Base-by-base conservation (phyloP, 2,329 filamentous ascomycete species). In the Fusarium multiceps region DNA sequence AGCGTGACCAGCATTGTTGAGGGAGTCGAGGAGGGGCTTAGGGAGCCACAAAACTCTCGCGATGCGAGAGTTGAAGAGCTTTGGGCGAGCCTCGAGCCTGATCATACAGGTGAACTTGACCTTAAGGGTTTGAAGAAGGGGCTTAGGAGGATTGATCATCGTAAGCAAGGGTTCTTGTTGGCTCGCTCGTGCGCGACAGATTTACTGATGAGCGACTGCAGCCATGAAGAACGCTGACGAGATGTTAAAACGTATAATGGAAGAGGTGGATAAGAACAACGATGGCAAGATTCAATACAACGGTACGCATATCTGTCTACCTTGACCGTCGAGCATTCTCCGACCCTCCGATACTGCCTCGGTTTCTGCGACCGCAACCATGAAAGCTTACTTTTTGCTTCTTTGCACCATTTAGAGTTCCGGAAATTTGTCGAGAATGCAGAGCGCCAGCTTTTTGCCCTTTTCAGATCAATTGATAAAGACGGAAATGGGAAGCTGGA, bases 201-300 rank as follows among this genome's bases (percentile, higher is more conserved):
- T 51, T 49, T 70, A 68, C 75, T 78, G 59, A 78, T 68, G 42
- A 28, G 66, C 40, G 30, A 65, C 49, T 68, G 74, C 74, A 89
- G 87, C 87, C 53, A 80, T 99, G 77, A 97, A 98, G 84, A 96
- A 98, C 85, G 96, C 96, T 78, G 92, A 97, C 80, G 85, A 88
- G 40, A 89, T 98, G 84, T 86, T 99, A 68, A 87, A 89, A 77
- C 90, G 92, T 76, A 92, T 98, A 61, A 87, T 98, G 78, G 86
- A 87, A 70, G 88, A 91, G 66, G 94, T 98, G 68, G 96, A 99
- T 78, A 92, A 90, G 61, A 94, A 94, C 77, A 89, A 90, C 27
- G 94, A 98, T 80, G 93, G 95, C 69, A 91, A 90, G 76, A 98
- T 99, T 74, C 92, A 97, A 80, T 98, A 93, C 79, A 88, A 94